Conservation (phyloP, 768 basidiomycete genomes). For the Xanthoconium stramineum region DNA sequence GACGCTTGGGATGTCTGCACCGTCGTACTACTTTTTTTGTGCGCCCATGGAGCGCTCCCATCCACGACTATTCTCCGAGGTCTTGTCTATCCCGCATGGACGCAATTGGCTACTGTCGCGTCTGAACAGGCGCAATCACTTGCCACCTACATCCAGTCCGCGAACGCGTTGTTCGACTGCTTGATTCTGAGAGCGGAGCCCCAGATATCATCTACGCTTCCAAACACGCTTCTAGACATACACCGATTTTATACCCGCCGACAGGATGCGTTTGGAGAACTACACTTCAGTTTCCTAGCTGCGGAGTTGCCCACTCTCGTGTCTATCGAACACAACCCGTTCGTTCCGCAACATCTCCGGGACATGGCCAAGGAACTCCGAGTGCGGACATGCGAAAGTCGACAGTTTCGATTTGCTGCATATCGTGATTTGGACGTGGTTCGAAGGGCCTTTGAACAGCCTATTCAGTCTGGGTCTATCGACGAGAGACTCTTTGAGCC, state of each 20-base stretch:
- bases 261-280: conserved; percentile 61
- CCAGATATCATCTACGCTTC: conserved; percentile 35
- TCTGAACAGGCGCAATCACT: conserved; percentile 39
- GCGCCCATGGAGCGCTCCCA: conserved; percentile 63
- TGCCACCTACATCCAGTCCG: conserved; percentile 54
- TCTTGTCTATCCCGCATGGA: conserved; percentile 79
- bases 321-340: conserved; percentile 59
- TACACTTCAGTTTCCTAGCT: conserved; percentile 63
- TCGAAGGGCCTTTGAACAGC: conserved; percentile 63
- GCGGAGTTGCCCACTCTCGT: conserved; percentile 67
- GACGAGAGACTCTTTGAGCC: conserved; percentile 55
- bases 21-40: conserved; percentile 60
- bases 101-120: conserved; percentile 44
- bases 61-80: conserved; percentile 72
- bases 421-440: conserved; percentile 74
- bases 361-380: conserved; percentile 51
- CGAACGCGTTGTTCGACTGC: conserved; percentile 58
- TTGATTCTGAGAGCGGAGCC: conserved; percentile 57
- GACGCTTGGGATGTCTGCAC: conserved; percentile 69
- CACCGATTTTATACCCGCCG: conserved; percentile 70
- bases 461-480: conserved; percentile 47
- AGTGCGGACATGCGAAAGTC: conserved; percentile 53
- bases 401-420: conserved; percentile 71
- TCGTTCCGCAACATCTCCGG: conserved; percentile 50
- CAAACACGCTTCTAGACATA: conserved; percentile 56